These are phyloP conservation scores for Zymoseptoria pseudotritici DNA, from an alignment of 2,329 filamentous ascomycete genomes.

Conservation along the genomic window DNA sequence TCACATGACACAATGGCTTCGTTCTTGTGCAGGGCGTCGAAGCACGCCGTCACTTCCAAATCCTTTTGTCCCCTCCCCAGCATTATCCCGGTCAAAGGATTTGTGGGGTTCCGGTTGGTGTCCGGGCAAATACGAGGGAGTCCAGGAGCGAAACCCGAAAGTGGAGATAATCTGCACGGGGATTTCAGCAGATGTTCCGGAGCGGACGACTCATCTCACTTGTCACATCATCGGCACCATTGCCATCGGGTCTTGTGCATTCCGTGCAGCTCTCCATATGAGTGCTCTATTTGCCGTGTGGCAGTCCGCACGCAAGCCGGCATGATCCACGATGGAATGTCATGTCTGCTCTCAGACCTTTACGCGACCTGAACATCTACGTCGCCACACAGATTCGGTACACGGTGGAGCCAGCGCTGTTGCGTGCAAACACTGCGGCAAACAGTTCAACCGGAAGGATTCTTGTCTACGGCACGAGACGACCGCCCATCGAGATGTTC, in stretches of 20 bases:
- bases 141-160: neutral
- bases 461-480: slow-evolving; percentile 2
- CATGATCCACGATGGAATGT: neutral
- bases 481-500: slow-evolving; percentile 1
- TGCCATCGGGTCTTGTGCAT: neutral
- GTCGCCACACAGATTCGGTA: neutral
- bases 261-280: neutral
- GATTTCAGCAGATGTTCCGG: neutral
- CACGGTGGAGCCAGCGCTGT: neutral
- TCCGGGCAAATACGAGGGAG: neutral
- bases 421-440: slow-evolving; percentile 1
- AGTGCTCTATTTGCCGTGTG: neutral
- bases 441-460: slow-evolving; percentile 5
- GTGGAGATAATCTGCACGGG: neutral
- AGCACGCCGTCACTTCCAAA: neutral
- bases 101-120: neutral
- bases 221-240: neutral
- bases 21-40: neutral
- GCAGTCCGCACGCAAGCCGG: neutral
- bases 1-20: neutral
- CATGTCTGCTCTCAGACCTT: neutral
- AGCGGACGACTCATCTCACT: neutral
- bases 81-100: neutral
- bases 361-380: slow-evolving; percentile 1
- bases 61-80: neutral